Percentiles rank a stretch among this genome's conserved stretches.
Evolutionary conservation across 176 grass and related monocot species (phyloP).

Genomic region (Poa annua): DNA sequence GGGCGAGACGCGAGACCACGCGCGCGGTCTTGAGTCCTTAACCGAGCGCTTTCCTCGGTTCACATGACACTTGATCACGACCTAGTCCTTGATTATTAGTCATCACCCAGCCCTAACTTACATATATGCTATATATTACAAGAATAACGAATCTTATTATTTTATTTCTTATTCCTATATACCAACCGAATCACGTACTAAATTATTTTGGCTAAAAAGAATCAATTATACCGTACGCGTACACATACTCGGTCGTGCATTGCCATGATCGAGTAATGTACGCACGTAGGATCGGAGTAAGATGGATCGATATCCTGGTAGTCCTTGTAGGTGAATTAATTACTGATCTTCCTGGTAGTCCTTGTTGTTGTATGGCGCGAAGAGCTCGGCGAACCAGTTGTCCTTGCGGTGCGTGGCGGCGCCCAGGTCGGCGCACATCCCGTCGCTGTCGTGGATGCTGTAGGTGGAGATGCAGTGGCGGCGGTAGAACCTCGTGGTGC

Average conservation of each 20-base stretch:
- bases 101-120: slow-evolving; percentile 6
- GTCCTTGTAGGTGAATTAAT: neutral
- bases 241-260: neutral
- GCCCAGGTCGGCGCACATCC: slow-evolving; percentile 86
- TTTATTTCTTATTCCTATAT: neutral
- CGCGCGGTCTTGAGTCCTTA: slow-evolving; percentile 32
- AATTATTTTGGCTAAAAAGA: neutral
- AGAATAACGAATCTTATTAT: slow-evolving; percentile 51
- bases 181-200: neutral
- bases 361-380: slow-evolving; percentile 84
- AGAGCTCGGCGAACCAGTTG: slow-evolving; percentile 84
- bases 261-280: neutral
- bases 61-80: slow-evolving; percentile 45
- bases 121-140: neutral
- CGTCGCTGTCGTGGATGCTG: slow-evolving; percentile 99
- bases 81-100: slow-evolving; percentile 39
- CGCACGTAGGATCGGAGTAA: neutral
- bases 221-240: neutral
- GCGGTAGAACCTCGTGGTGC: slow-evolving; percentile 91
- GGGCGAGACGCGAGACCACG: neutral
- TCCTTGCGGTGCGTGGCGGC: slow-evolving; percentile 62
- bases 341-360: slow-evolving; percentile 72
- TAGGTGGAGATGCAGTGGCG: slow-evolving; percentile 99
- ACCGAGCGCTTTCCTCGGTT: slow-evolving; percentile 36
- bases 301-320: neutral